Base-by-base conservation (phyloP, 179 eudicot genomes). In the Sideroxylon spinosum region DNA sequence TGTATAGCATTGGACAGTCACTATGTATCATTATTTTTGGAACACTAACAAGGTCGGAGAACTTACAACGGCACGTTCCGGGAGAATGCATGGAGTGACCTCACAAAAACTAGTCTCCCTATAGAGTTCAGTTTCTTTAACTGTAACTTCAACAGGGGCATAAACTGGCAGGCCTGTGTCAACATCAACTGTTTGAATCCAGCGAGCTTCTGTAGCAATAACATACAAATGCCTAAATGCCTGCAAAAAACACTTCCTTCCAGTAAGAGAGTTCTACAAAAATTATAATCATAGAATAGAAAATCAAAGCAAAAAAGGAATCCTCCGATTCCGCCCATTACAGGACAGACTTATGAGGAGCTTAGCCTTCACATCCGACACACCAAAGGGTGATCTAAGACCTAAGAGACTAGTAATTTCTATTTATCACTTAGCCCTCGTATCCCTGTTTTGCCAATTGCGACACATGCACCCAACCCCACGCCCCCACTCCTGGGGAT, bases 201-300 rank as follows among this genome's bases (percentile, higher is more conserved):
- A 93, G 37, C 99, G 97, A 81, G 94, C 91, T 89, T 93, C 99
- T 14, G 98, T 91, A 59, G 98, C 99, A 88, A 95, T 95, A 77
- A 95, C 99, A 82, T 95, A 95, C 82, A 95, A 87, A 87, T 95
- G 99, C 82, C 98, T 89, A 78, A 89, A 95, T 56, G 99, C 99
- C 99, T 95, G 86, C 10, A 78, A 80, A 75, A 80, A 16, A 44
- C 13, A 73, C 56, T 9, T 78, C 68, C 68, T 29, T 76, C 25
- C 29, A 52, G 44, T 63, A 55, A 71, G 2, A 46, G 28, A 67
- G 22, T 60, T 13, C 48, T 48, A 52, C 23, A 49, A 20, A 76
- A 29, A 69, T 46, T 37, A 13, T 9, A 73, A 11, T 29, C 10
- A 19, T 1, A 67, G 20, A 49, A 78, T 61, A n/a, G 56, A n/a